Base-by-base conservation (phyloP, 176 grass and related monocot species). In the Aegilops bicornis region DNA sequence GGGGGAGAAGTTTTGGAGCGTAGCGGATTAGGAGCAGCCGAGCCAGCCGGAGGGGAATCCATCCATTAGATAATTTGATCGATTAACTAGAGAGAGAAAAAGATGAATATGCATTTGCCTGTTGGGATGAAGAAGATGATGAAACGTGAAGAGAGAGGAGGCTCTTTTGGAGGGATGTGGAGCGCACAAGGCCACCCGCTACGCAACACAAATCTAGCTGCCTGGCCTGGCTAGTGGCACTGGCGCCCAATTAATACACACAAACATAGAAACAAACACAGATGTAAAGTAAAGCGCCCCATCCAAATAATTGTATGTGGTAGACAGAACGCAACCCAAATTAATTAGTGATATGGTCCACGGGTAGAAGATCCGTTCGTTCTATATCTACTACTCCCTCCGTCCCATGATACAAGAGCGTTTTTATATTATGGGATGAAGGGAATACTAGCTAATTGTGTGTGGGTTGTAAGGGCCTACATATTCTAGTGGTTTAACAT, bases 121-220 rank as follows among this genome's bases (percentile, higher is more conserved):
- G 85, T 82, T 69, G 25, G 31, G 88, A 33, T 10, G 42, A 69
- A 43, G 24, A 76, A 5, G 43, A 52, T 40, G 61, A 22, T 17
- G 71, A 48, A 86, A 75, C 42, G 42, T 0, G 42, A 81, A 36
- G 59, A 75, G 16, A 39, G 85, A 30, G 19, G 61, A 22, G 25
- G 15, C 2, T 62, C 15, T 33, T 50, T 91, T 84, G 85, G 77
- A 77, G 81, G 29, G 69, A 85, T 85, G 89, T 91, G 86, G 89
- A 85, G 82, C 62, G 64, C 61, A 63, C 52, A 56, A 85, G 86
- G 77, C 89, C 85, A 84, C 84, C 78, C 78, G 63, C 64, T 81
- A 64, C 67, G 24, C 84, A 79, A 33, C 32, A 75, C 80, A 90
- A 79, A 87, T 87, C 80, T 73, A 27, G 20, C 32, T 39, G 24